These are phyloP conservation scores for Coemansia sp. DNA, from an alignment of 192 early-diverging fungal species.

Conservation along the genomic window DNA sequence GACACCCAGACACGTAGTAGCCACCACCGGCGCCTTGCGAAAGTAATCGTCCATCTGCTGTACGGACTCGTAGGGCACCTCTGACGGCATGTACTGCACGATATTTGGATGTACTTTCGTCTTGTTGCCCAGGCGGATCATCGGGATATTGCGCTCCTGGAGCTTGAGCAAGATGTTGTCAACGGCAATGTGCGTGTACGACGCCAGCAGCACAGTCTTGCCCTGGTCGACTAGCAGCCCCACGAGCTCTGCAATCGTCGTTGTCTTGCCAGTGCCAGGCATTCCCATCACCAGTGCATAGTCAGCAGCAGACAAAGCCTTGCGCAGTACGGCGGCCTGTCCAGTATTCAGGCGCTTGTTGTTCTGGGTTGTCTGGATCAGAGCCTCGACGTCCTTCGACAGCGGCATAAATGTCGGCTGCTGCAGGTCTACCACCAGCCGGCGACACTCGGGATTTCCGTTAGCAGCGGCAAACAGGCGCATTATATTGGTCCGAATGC, in stretches of 20 bases:
- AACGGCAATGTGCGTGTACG: slow-evolving; percentile 91
- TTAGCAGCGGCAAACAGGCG: slow-evolving; percentile 59
- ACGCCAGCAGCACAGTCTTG: slow-evolving; percentile 80
- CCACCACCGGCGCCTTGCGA: slow-evolving; percentile 70
- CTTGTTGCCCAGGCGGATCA: slow-evolving; percentile 74
- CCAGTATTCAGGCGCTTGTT: slow-evolving; percentile 64
- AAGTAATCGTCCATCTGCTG: slow-evolving; percentile 60
- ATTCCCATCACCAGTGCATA: slow-evolving; percentile 92
- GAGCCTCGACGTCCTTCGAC: slow-evolving; percentile 16
- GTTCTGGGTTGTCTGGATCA: slow-evolving; percentile 14
- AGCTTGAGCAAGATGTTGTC: slow-evolving; percentile 92
- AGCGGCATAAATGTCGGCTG: slow-evolving; percentile 61
- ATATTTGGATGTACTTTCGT: slow-evolving; percentile 62
- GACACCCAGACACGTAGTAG: slow-evolving; percentile 86
- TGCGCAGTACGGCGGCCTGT: slow-evolving; percentile 67
- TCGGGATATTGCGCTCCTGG: slow-evolving; percentile 55
- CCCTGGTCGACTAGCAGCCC: slow-evolving; percentile 61
- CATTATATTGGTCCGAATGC: slow-evolving; percentile 75
- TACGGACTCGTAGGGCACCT: slow-evolving; percentile 55
- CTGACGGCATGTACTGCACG: slow-evolving; percentile 29
- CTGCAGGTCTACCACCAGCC: slow-evolving; percentile 78
- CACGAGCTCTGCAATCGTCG: slow-evolving; percentile 80
- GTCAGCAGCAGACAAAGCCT: slow-evolving; percentile 75
- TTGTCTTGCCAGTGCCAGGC: slow-evolving; percentile 97
- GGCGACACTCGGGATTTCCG: slow-evolving; percentile 58